These are phyloP conservation scores for Chalaropsis thielavioides DNA, from an alignment of 2,329 filamentous ascomycete species.

Conservation along the genomic window DNA sequence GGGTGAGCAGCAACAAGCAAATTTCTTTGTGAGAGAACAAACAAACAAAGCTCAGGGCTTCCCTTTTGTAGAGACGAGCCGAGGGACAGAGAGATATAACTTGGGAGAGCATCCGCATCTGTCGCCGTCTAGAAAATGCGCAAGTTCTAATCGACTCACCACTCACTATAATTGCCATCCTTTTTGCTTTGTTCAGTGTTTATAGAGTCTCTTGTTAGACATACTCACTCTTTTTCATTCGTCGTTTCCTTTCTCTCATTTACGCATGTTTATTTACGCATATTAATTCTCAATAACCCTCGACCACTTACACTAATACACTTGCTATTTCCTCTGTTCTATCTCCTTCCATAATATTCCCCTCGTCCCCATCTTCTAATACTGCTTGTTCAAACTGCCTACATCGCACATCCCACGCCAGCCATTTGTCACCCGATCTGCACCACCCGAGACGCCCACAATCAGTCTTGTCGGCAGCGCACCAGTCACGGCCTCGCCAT, in stretches of 20 bases:
- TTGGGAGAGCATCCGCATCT: not conserved
- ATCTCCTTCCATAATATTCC: not conserved
- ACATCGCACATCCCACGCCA: not conserved
- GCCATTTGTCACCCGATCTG: not conserved
- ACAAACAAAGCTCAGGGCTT: not conserved
- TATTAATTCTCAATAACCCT: not conserved
- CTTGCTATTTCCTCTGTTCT: not conserved
- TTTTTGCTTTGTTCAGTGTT: not conserved
- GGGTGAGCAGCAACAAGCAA: not conserved
- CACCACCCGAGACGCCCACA: not conserved
- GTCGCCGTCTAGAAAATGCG: not conserved
- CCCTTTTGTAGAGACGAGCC: not conserved
- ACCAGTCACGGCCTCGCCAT: not conserved
- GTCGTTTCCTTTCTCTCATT: not conserved
- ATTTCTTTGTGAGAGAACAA: not conserved
- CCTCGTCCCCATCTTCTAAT: not conserved
- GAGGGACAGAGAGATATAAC: not conserved
- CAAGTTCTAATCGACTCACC: not conserved
- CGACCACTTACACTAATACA: not conserved
- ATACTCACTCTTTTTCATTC: not conserved
- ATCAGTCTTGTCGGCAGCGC: not conserved
- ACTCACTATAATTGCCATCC: not conserved
- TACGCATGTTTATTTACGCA: not conserved
- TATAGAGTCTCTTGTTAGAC: not conserved
- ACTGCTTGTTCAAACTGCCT: not conserved